These are phyloP conservation scores for Phycomyces blakesleeanus DNA, from an alignment of 192 early-diverging fungal species.

Conservation along the genomic window DNA sequence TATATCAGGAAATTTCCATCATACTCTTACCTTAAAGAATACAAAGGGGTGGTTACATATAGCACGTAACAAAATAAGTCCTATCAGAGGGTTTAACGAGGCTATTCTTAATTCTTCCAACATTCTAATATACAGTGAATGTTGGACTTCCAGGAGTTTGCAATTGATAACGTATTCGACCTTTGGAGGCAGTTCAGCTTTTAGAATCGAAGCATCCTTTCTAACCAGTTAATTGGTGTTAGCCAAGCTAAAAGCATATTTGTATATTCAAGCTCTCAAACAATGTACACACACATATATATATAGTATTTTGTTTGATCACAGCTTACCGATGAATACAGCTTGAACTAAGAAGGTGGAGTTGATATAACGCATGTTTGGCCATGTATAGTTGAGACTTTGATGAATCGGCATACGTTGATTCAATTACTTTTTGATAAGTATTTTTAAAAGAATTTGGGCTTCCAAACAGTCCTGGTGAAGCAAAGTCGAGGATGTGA, in stretches of 20 bases:
- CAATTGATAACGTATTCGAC: conserved; percentile 68
- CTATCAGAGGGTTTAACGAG: conserved; percentile 8
- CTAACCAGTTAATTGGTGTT: too few species aligned
- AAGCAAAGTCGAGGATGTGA: conserved; percentile 76
- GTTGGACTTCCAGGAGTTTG: conserved; percentile 55
- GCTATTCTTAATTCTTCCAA: not conserved
- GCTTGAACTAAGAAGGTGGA: conserved; percentile 62
- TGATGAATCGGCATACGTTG: conserved; percentile 53
- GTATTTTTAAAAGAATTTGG: conserved; percentile 47
- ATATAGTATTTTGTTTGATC: too few species aligned
- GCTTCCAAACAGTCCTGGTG: conserved; percentile 57
- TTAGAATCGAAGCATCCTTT: conserved; percentile 46
- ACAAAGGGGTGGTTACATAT: conserved; percentile 70
- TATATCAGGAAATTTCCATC: too few species aligned
- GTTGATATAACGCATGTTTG: conserved; percentile 42
- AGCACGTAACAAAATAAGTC: conserved; percentile 26
- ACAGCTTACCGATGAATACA: conserved; percentile 50
- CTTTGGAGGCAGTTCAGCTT: conserved; percentile 62
- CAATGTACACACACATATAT: too few species aligned
- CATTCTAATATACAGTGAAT: conserved; percentile 42
- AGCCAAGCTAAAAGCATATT: too few species aligned
- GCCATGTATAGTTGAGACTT: conserved; percentile 6
- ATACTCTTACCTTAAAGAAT: conserved; percentile 37
- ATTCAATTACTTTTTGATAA: conserved; percentile 60
- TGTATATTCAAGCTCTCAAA: too few species aligned